Evolutionary conservation across 257 asterid species (phyloP).

Genomic region (Solanum dulcamara): DNA sequence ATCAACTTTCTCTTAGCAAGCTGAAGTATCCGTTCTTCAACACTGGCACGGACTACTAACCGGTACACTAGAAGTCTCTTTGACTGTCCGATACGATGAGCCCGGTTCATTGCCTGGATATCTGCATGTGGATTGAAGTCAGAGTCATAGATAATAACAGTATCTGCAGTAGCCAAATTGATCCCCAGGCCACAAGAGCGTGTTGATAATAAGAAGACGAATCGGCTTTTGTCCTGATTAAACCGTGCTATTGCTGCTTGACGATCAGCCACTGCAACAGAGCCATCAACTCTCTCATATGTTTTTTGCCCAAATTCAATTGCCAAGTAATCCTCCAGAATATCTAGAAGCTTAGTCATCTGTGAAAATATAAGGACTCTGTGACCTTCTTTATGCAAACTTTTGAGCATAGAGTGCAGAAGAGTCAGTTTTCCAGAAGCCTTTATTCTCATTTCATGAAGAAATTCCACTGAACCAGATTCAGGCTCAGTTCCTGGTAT

Average conservation of each 20-base stretch:
- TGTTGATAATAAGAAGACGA: conserved; percentile 85
- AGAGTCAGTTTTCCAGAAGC: conserved; percentile 95
- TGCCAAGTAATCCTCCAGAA: conserved; percentile 85
- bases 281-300: conserved; percentile 97
- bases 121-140: conserved; percentile 99
- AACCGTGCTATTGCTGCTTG: conserved; percentile 92
- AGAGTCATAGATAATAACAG: conserved; percentile 91
- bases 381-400: conserved; percentile 73
- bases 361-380: conserved; percentile 94
- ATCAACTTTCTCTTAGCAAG: conserved; percentile 94
- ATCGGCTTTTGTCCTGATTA: conserved; percentile 91
- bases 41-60: conserved; percentile 98
- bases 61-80: conserved; percentile 89
- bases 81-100: conserved; percentile 95
- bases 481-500: conserved; percentile 98
- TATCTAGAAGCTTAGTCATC: conserved; percentile 95
- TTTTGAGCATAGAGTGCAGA: conserved; percentile 88
- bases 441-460: conserved; percentile 96
- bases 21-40: conserved; percentile 97
- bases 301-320: conserved; percentile 88
- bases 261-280: conserved; percentile 79
- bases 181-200: conserved; percentile 99
- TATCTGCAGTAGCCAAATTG: conserved; percentile 98
- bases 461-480: conserved; percentile 71
- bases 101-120: conserved; percentile 98